Base-by-base conservation (phyloP, 129 eudicot genomes). In the Dittrichia graveolens region DNA sequence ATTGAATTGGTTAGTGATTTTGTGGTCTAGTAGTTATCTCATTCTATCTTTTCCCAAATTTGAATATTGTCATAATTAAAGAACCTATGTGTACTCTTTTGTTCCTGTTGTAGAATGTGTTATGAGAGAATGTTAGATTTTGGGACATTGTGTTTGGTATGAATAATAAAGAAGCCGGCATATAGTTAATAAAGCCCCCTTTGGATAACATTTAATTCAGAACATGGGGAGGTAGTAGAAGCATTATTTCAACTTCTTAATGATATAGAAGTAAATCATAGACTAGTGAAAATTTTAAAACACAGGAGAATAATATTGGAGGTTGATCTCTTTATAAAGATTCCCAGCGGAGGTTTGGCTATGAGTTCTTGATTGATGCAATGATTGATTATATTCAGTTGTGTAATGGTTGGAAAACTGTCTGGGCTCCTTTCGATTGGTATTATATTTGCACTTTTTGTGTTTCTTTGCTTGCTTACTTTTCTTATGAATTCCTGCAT, bases 1-100 rank as follows among this genome's bases (percentile, higher is more conserved):
- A 37, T 73, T 60, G 53, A 55, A 57, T 42, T 71, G 66, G 75
- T 71, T 71, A 71, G 56, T 71, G 54, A 57, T 56, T 13, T 67
- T 44, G 40, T 67, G 16, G 46, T 67, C 18, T 47, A 34, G 31
- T 34, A 47, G 31, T 67, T 12, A 31, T 48, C 34, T 48, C 48
- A 6, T 59, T 35, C 3, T 4, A 6, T 2, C 35, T 48, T 48
- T 67, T 13, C 34, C 45, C 56, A 7, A 24, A 48, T 67, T 47
- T 68, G 61, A 50, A 50, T 37, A n/a, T n/a, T n/a, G 61, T 50
- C 37, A 0, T 18, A 45, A 46, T 45, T 14, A 37, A 8, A 68
- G 48, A 49, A 68, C 61, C 50, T 68, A 40, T 68, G 61, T 47
- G 44, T 68, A n/a, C 4, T 15, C 19, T 24, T 34, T 49, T 42